These are phyloP conservation scores for Coniferiporia sulphurascens DNA, from an alignment of 1,284 basidiomycete genomes.

Conservation along the genomic window DNA sequence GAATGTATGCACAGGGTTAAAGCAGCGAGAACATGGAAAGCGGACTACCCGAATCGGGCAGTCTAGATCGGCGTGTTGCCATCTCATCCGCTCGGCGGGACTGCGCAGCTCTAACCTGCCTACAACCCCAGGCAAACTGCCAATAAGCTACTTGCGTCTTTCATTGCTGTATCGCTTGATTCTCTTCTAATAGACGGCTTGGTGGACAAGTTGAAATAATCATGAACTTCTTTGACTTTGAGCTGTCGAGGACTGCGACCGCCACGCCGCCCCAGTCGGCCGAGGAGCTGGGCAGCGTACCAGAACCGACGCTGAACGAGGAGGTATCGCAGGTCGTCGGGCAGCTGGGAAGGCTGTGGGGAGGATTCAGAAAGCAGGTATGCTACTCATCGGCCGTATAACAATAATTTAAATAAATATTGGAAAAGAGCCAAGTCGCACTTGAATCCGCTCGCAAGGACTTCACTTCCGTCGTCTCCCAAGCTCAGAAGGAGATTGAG, in stretches of 20 bases:
- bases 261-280: conserved; percentile 39
- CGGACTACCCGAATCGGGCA: no score
- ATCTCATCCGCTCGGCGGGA: no score
- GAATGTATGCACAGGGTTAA: no score
- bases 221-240: conserved; percentile 76
- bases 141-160: not conserved
- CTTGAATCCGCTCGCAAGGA: conserved; percentile 75
- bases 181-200: not conserved
- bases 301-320: conserved; percentile 69
- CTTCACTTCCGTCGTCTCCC: conserved; percentile 67
- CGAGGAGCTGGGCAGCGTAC: conserved; percentile 25
- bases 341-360: conserved; percentile 83
- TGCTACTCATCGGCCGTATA: conserved; percentile 24
- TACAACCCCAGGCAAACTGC: no score
- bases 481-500: conserved; percentile 78
- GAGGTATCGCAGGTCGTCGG: conserved; percentile 85
- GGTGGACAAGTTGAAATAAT: conserved; percentile 3
- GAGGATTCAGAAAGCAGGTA: conserved; percentile 84
- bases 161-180: not conserved
- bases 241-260: conserved; percentile 40
- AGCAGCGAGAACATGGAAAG: no score
- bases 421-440: conserved; percentile 64
- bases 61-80: no score
- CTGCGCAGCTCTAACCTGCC: no score
- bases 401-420: conserved; percentile 1